Base-by-base conservation (phyloP, 768 basidiomycete genomes). In the Cystofilobasidium bisporidii region DNA sequence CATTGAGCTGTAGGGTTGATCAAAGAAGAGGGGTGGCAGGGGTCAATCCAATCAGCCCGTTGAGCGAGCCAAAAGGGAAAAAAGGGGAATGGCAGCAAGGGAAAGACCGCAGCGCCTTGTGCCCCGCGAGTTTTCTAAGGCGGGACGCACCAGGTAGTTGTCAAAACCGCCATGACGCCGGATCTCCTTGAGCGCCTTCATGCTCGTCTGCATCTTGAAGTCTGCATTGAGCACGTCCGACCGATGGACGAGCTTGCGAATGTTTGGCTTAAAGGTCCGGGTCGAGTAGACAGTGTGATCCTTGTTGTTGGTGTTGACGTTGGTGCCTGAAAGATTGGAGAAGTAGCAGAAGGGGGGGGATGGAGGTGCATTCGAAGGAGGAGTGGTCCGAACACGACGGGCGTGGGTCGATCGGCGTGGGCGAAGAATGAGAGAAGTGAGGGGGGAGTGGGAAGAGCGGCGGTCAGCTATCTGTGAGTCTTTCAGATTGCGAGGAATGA, bases 91-190 rank as follows among this genome's bases (percentile, higher is more conserved):
- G 14, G 48, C 20, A 24, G 9, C 14, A 50, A 43, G 41, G 3
- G 41, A 15, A 17, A 11, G 12, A 43, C 41, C n/a, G n/a, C n/a
- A 20, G 3, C 41, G 15, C 3, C 8, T 3, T 43, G 41, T 20
- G 41, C 3, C 41, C 41, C 8, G 41, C 14, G 41, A n/a, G n/a
- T n/a, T n/a, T n/a, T n/a, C n/a, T n/a, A n/a, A n/a, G n/a, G n/a
- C n/a, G 22, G n/a, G 15, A n/a, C 60, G 18, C 30, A 61, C 60
- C 36, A 61, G 60, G 26, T 61, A 61, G 60, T 61, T 61, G 38
- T 61, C 60, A n/a, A 61, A 61, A 5, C 20, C 12, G 28, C 60
- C 60, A 4, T 30, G 6, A 9, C 33, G 26, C 45, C 15, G 11
- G 45, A 61, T 61, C 24, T 43, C 45, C 30, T 32, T 43, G 18